Evolutionary conservation across 2,329 filamentous ascomycete species (phyloP).

Genomic region (Zasmidium citrigriseum): DNA sequence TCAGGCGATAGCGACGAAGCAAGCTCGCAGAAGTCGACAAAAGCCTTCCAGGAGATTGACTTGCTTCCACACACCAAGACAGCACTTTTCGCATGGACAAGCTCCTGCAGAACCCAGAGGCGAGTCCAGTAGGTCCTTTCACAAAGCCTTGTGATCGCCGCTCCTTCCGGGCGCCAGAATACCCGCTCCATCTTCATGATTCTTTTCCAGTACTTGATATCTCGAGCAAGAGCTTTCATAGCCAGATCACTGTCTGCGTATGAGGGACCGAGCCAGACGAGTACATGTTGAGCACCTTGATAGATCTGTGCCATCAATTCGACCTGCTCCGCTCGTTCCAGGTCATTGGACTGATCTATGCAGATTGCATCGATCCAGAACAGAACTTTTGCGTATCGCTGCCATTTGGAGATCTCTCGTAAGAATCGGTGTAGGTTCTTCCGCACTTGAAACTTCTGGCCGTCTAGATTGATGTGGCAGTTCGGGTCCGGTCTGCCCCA

Average conservation of each 20-base stretch:
- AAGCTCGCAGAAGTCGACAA: not conserved
- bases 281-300: slow-evolving; percentile 4
- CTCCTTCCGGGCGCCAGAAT: slow-evolving; percentile 2
- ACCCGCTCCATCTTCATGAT: not conserved
- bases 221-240: slow-evolving; percentile 2
- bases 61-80: slow-evolving; percentile 7
- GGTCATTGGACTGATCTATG: slow-evolving; percentile 16
- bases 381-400: not conserved
- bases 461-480: slow-evolving; percentile 10
- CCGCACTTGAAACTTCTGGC: not conserved
- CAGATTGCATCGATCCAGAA: slow-evolving; percentile 22
- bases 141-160: slow-evolving; percentile 1
- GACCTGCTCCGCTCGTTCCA: slow-evolving; percentile 15
- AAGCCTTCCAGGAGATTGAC: not conserved
- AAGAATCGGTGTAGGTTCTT: slow-evolving; percentile 19
- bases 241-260: slow-evolving; percentile 9
- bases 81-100: slow-evolving; percentile 2
- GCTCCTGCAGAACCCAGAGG: slow-evolving; percentile 13
- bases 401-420: not conserved
- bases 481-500: slow-evolving; percentile 9
- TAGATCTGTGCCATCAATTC: slow-evolving; percentile 17
- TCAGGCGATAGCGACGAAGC: not conserved
- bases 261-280: slow-evolving; percentile 15
- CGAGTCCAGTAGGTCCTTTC: slow-evolving; percentile 12
- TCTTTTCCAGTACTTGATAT: not conserved